Evolutionary conservation across 257 asterid genomes (phyloP), one percentile per base, ranked within the genome.

Genomic region (Paraleonurus japonicus): DNA sequence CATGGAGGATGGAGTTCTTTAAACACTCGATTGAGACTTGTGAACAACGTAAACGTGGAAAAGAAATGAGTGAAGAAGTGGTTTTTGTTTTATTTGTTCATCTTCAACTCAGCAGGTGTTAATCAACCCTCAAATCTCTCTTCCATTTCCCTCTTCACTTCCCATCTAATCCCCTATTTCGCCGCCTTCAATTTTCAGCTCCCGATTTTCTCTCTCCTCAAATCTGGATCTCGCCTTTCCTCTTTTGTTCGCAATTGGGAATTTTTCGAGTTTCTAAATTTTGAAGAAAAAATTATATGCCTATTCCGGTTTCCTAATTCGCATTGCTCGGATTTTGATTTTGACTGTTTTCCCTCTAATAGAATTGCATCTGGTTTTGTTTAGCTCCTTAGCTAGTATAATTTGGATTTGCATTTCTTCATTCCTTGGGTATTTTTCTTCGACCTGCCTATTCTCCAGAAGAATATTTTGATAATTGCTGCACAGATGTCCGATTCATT

Each of bases 121-220:
- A 72, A 33, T 72, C 58, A 69, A 1, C 62, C 88, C 88, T 70
- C 58, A 64, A 67, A 61, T 76, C 50, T 84, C 84, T 76, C 84
- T 3, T 61, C 78, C 45, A 72, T 69, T 70, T 70, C 43, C 23
- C 79, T 78, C 69, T 33, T 60, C 55, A 67, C 37, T 63, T 61
- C 76, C 81, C 80, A 61, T 79, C 79, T 74, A 57, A 23, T 62
- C 69, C 67, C 58, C 50, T 13, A 9, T 16, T 58, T 20, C 24
- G 7, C 7, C 47, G 4, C n/a, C 45, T 53, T 45, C 8, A 4
- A 10, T 33, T 15, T 48, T 57, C 63, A 62, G 2, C 67, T 63
- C 65, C 37, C 47, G 69, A 8, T 32, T 24, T 4, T 74, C 73
- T 70, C 61, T 59, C 62, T 43, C 66, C 39, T 33, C 48, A 41